These are phyloP conservation scores for Plasmodium yoelii DNA, from an alignment of 169 alveolate species.

Conservation along the genomic window DNA sequence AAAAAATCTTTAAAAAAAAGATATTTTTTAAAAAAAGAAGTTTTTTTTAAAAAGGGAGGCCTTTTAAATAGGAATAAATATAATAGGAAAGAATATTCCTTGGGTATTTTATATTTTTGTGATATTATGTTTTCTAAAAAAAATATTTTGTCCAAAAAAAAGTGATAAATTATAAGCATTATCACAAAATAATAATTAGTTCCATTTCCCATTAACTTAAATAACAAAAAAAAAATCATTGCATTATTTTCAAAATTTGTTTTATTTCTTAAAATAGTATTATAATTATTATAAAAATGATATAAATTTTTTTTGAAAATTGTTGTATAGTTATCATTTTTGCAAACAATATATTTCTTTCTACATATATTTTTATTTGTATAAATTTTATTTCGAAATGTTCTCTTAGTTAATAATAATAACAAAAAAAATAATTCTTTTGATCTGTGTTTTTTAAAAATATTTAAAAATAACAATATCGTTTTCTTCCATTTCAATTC, in stretches of 20 bases:
- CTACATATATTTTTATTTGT: too few species aligned
- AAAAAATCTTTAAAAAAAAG: constrained; percentile 24
- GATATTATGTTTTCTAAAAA: constrained; percentile 29
- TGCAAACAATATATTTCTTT: too few species aligned
- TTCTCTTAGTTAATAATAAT: constrained; percentile 4
- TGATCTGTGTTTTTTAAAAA: constrained; percentile 13
- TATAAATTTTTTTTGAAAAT: background rate
- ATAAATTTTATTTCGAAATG: background rate
- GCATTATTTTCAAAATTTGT: constrained; percentile 10
- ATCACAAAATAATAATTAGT: constrained; percentile 14
- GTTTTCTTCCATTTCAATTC: constrained; percentile 46
- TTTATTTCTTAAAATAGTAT: background rate
- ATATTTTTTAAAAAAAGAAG: constrained; percentile 11
- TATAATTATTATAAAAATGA: constrained; percentile 6
- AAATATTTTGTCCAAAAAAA: constrained; percentile 35
- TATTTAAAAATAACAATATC: constrained; percentile 11
- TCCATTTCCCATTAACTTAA: constrained; percentile 7
- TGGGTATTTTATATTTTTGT: background rate
- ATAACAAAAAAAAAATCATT: constrained; percentile 2
- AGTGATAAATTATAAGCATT: constrained; percentile 20
- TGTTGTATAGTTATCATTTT: background rate
- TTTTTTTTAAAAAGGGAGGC: too few species aligned
- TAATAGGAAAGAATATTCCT: constrained; percentile 26
- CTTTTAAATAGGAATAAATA: constrained; percentile 46
- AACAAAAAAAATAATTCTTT: constrained; percentile 19